These are phyloP conservation scores for Leishmania amazonensis DNA, from an alignment of 208 protist genomes.

Conservation along the genomic window DNA sequence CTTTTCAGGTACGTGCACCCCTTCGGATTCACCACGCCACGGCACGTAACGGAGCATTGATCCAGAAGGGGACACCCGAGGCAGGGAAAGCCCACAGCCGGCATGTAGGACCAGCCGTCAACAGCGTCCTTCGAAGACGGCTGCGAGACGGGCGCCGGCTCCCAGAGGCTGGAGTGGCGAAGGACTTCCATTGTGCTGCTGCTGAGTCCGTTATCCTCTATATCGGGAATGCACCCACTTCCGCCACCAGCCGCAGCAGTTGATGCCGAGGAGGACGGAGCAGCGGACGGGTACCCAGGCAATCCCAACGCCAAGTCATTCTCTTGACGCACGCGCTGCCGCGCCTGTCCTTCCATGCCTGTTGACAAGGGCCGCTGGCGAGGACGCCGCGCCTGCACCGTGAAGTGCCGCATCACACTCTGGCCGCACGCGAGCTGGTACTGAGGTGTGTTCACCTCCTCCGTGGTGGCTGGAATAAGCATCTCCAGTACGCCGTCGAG, in stretches of 20 bases:
- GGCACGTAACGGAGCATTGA: constrained; percentile 45
- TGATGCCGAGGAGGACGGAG: neutral
- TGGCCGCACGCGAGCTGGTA: constrained; percentile 57
- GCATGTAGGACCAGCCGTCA: constrained; percentile 64
- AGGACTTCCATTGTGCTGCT: constrained; percentile 12
- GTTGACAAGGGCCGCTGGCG: neutral
- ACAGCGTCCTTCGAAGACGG: constrained; percentile 30
- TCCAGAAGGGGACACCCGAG: constrained; percentile 76
- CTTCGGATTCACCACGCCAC: constrained; percentile 62
- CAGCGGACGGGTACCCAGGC: neutral
- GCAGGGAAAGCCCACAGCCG: constrained; percentile 76
- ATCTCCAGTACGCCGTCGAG: constrained; percentile 80
- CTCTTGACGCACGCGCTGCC: constrained; percentile 11
- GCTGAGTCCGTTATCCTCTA: constrained; percentile 12
- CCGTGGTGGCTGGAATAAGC: constrained; percentile 16
- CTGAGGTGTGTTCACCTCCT: constrained; percentile 32
- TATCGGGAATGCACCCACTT: constrained; percentile 6
- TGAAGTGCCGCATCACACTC: constrained; percentile 81
- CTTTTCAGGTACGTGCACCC: constrained; percentile 57
- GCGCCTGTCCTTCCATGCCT: neutral
- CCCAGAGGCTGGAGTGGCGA: constrained; percentile 20
- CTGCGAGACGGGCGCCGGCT: constrained; percentile 35
- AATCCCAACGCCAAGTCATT: neutral
- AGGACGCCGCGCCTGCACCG: constrained; percentile 21
- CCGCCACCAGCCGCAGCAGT: neutral